Percentiles rank a stretch among this genome's conserved stretches.
phyloP scores from a whole-genome alignment of 257 asterid species.

The Fraxinus excelsior region DNA sequence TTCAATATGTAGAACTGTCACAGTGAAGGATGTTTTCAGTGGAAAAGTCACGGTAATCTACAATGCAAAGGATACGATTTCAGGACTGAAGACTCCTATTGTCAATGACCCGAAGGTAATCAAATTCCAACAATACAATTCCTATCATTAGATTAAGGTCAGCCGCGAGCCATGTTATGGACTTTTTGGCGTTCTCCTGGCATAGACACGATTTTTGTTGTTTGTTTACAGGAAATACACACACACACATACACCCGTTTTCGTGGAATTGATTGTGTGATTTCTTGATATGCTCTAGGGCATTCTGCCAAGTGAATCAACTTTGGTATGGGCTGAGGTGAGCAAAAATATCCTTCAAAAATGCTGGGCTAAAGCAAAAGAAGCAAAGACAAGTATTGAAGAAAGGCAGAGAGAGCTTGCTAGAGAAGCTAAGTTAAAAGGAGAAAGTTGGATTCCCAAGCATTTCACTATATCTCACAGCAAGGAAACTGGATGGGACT shows the following conservation, averaged over 20 bases:
- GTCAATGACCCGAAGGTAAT: slow-evolving; percentile 65
- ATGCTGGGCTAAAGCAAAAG: slow-evolving; percentile 71
- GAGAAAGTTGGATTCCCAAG: slow-evolving; percentile 59
- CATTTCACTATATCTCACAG: slow-evolving; percentile 49
- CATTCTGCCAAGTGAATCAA: slow-evolving; percentile 52
- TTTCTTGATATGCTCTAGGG: slow-evolving; percentile 38
- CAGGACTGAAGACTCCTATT: slow-evolving; percentile 59
- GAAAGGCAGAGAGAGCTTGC: slow-evolving; percentile 61
- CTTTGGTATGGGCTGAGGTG: slow-evolving; percentile 70
- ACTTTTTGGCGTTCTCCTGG: too few relatives aligned
- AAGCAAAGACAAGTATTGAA: slow-evolving; percentile 61
- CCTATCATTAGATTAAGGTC: background rate
- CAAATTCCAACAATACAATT: background rate
- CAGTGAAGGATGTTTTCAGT: slow-evolving; percentile 46
- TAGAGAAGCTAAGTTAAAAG: slow-evolving; percentile 41
- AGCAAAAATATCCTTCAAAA: slow-evolving; percentile 53
- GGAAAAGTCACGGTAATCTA: slow-evolving; percentile 57
- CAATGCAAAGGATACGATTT: slow-evolving; percentile 60
- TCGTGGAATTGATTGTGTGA: background rate
- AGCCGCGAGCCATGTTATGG: too few relatives aligned
- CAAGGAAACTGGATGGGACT: slow-evolving; percentile 72
- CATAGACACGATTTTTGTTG: background rate
- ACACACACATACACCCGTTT: background rate
- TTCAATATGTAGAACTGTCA: slow-evolving; percentile 47
- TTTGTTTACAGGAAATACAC: background rate